These are phyloP conservation scores for Calendula officinalis DNA, from an alignment of 129 eudicot genomes.

Conservation along the genomic window DNA sequence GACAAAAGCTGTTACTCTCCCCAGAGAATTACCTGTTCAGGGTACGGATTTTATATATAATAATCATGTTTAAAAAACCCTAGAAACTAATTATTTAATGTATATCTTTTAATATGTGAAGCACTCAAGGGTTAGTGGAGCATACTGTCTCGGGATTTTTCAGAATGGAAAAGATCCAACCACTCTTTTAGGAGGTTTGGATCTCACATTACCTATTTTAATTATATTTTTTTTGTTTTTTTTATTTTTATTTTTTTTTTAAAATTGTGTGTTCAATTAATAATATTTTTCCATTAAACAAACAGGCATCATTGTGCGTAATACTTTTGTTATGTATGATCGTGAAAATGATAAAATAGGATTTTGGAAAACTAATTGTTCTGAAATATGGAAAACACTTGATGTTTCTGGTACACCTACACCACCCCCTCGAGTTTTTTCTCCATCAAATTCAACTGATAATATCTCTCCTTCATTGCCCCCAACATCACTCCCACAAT, in stretches of 20 bases:
- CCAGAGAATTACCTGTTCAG: slow-evolving; percentile 96
- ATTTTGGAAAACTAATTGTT: slow-evolving; percentile 98
- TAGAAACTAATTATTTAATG: slow-evolving; percentile 1
- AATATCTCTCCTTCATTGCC: slow-evolving; percentile 51
- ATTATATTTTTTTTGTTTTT: neutral
- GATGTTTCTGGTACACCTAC: slow-evolving; percentile 47
- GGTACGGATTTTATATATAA: slow-evolving; percentile 38
- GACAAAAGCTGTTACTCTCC: slow-evolving; percentile 72
- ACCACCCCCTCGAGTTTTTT: slow-evolving; percentile 45
- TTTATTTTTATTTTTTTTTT: neutral
- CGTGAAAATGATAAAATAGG: slow-evolving; percentile 90
- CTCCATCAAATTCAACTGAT: slow-evolving; percentile 42
- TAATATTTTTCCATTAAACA: slow-evolving; percentile 12
- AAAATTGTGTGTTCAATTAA: neutral
- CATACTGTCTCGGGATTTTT: slow-evolving; percentile 93
- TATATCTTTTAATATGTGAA: slow-evolving; percentile 22
- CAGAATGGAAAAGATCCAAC: slow-evolving; percentile 96
- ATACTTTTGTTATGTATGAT: slow-evolving; percentile 91
- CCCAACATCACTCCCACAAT: slow-evolving; percentile 46
- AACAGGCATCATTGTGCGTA: slow-evolving; percentile 85
- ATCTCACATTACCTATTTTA: slow-evolving; percentile 12
- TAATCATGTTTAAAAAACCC: neutral
- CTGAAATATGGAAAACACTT: slow-evolving; percentile 83
- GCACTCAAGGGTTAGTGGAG: slow-evolving; percentile 91
- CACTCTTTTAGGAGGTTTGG: slow-evolving; percentile 78